phyloP scores from a whole-genome alignment of 345 rosid genomes.

The Pelargonium nanum region DNA sequence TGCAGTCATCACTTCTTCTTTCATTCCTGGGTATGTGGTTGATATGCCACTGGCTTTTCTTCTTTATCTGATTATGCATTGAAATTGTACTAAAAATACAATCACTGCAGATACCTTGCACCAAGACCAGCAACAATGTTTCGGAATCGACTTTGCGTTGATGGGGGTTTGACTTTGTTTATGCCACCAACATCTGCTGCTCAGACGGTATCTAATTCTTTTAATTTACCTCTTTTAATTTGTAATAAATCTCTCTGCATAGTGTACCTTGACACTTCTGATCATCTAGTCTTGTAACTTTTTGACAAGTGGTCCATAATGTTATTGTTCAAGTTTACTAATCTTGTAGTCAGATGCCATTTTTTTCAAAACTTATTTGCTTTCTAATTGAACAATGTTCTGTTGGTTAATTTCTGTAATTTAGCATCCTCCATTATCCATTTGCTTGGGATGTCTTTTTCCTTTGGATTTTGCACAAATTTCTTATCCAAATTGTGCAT shows the following conservation, averaged over 20 bases:
- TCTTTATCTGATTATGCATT: neutral
- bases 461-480: neutral
- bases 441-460: neutral
- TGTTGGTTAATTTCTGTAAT: neutral
- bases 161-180: constrained; percentile 91
- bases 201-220: constrained; percentile 46
- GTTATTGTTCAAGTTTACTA: too few relatives aligned
- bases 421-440: neutral
- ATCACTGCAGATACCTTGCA: constrained; percentile 67
- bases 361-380: neutral
- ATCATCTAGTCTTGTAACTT: neutral
- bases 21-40: constrained; percentile 70
- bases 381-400: neutral
- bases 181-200: constrained; percentile 95
- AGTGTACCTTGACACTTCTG: too few relatives aligned
- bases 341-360: neutral
- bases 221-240: too few relatives aligned
- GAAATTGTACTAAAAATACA: constrained; percentile 13
- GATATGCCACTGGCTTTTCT: constrained; percentile 1
- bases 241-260: too few relatives aligned
- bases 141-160: constrained; percentile 74
- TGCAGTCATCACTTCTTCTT: constrained; percentile 84
- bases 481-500: too few relatives aligned
- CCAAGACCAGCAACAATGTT: constrained; percentile 86
- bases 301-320: too few relatives aligned